Percentiles rank a stretch among this genome's conserved stretches.
Conservation (phyloP, 2,329 filamentous ascomycete genomes). For the Venturia nashicola region DNA sequence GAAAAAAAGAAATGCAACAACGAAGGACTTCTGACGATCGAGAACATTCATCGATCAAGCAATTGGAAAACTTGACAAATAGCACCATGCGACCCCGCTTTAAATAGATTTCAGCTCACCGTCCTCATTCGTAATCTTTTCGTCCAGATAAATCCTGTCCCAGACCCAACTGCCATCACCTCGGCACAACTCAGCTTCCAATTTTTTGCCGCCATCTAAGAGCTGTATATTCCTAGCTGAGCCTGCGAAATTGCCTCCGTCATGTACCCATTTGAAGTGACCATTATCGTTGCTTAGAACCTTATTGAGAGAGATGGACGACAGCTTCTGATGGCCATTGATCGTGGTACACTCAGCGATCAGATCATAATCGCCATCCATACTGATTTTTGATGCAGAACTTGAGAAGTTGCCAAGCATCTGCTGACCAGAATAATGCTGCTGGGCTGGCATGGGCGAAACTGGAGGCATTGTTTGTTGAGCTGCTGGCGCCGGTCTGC, state of each 20-base stretch:
- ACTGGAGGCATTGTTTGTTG: background rate
- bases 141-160: conserved; percentile 5
- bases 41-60: no score
- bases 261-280: conserved; percentile 7
- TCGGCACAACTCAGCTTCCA: conserved; percentile 5
- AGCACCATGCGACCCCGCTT: background rate
- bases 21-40: no score
- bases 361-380: conserved; percentile 7
- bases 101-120: conserved; percentile 6
- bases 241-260: conserved; percentile 6
- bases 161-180: conserved; percentile 5
- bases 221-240: conserved; percentile 9
- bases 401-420: conserved; percentile 8
- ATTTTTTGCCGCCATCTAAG: background rate
- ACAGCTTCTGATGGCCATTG: background rate
- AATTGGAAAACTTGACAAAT: background rate
- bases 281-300: conserved; percentile 9
- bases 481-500: background rate
- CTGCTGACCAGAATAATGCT: background rate
- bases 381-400: background rate
- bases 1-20: no score
- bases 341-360: conserved; percentile 2
- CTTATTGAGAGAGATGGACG: conserved; percentile 7
- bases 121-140: conserved; percentile 9
- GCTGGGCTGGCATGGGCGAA: background rate